A percentile compares a stretch with the other conserved stretches of the same genome.
These are phyloP conservation scores for Paramarasmius palmivorus DNA, from an alignment of 1,284 basidiomycete genomes.

Conservation along the genomic window DNA sequence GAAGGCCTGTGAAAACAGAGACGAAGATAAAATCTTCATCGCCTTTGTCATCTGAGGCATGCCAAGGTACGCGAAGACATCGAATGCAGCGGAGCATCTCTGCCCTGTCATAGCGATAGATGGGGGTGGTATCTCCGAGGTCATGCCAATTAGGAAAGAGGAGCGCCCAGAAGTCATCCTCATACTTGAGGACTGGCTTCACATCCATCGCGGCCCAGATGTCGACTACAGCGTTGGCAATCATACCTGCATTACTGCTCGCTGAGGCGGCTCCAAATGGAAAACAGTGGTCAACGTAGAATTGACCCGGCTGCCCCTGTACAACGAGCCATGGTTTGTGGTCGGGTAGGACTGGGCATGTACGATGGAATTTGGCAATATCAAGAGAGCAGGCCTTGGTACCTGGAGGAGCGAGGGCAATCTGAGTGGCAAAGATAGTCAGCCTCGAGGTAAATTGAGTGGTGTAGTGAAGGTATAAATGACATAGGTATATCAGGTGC, in stretches of 20 bases:
- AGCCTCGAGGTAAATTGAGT: no score
- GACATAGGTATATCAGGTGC: no score
- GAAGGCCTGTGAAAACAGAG: conserved; percentile 19
- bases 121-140: background rate
- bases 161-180: conserved; percentile 24
- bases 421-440: no score
- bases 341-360: conserved; percentile 22
- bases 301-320: background rate
- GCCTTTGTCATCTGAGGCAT: conserved; percentile 10
- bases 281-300: background rate
- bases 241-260: conserved; percentile 9
- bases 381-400: conserved; percentile 3
- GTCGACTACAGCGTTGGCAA: conserved; percentile 15
- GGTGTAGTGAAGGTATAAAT: no score
- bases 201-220: conserved; percentile 18
- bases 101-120: conserved; percentile 3
- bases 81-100: background rate
- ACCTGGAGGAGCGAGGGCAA: background rate
- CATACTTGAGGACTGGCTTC: conserved; percentile 28
- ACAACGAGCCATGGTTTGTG: conserved; percentile 22
- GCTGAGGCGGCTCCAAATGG: background rate
- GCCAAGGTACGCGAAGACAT: conserved; percentile 11
- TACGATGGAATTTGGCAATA: conserved; percentile 16
- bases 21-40: conserved; percentile 9
- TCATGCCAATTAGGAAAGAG: conserved; percentile 10